phyloP scores from a whole-genome alignment of 768 basidiomycete species.

The Brasilioporus rufonigricans region DNA sequence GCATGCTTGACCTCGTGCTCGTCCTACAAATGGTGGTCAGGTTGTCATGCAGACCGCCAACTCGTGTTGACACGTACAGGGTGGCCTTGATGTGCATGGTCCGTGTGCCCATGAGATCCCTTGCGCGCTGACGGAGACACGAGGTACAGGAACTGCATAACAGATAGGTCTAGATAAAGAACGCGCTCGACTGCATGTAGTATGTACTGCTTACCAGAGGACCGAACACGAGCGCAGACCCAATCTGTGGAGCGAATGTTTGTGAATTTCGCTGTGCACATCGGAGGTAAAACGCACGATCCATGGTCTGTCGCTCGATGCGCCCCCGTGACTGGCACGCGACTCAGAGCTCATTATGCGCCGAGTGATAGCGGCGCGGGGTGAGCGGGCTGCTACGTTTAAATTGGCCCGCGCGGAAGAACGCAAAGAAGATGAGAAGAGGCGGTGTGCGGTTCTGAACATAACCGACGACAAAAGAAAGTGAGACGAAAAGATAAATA shows the following conservation, averaged over 20 bases:
- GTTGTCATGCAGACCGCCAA: not conserved
- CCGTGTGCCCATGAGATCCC: constrained; percentile 20
- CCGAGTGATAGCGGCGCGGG: constrained; percentile 15
- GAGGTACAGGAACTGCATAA: constrained; percentile 29
- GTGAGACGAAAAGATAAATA: constrained; percentile 11
- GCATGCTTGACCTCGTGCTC: constrained; percentile 7
- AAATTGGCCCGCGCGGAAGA: constrained; percentile 4
- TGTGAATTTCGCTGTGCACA: not conserved
- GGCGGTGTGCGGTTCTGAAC: constrained; percentile 21
- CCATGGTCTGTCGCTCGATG: constrained; percentile 26
- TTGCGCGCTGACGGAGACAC: constrained; percentile 31
- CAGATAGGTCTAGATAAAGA: not conserved
- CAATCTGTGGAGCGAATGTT: constrained; percentile 19
- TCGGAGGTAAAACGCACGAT: constrained; percentile 21
- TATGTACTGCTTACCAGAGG: constrained; percentile 22
- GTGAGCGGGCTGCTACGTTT: constrained; percentile 9
- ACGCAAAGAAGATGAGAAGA: constrained; percentile 19
- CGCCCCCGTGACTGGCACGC: constrained; percentile 17
- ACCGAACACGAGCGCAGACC: constrained; percentile 33
- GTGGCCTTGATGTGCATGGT: constrained; percentile 20
- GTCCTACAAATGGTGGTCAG: constrained; percentile 20
- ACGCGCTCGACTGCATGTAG: not conserved
- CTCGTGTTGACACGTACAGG: constrained; percentile 18
- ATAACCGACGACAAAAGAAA: constrained; percentile 8
- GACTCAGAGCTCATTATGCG: constrained; percentile 29